Evolutionary conservation across 2,329 filamentous ascomycete species (phyloP).

Genomic region (Mariannaea sp.): DNA sequence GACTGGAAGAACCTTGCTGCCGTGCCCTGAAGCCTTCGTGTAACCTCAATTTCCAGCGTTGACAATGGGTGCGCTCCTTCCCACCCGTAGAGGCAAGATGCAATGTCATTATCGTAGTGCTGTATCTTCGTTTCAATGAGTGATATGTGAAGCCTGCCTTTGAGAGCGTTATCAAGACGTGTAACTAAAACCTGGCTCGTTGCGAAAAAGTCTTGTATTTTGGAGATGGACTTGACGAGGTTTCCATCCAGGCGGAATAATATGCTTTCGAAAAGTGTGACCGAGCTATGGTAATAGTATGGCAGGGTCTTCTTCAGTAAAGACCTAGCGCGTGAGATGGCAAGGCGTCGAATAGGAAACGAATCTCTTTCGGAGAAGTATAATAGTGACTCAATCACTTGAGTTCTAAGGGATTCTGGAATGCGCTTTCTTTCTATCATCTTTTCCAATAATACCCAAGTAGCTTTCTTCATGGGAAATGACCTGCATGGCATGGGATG

Average conservation of each 20-base stretch:
- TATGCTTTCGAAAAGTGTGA: conserved; percentile 41
- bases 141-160: conserved; percentile 42
- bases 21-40: conserved; percentile 40
- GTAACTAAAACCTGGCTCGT: conserved; percentile 23
- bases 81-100: conserved; percentile 41
- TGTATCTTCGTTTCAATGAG: conserved; percentile 44
- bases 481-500: conserved; percentile 24
- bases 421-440: conserved; percentile 24
- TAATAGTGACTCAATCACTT: conserved; percentile 37
- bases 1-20: conserved; percentile 42
- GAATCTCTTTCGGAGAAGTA: conserved; percentile 42
- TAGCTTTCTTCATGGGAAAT: conserved; percentile 28
- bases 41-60: conserved; percentile 42
- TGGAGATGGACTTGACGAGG: conserved; percentile 33
- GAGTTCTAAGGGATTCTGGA: conserved; percentile 13
- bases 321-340: conserved; percentile 32
- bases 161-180: conserved; percentile 37
- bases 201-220: conserved; percentile 34
- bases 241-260: conserved; percentile 37
- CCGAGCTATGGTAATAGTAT: conserved; percentile 40
- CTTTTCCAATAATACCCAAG: conserved; percentile 38
- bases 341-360: conserved; percentile 30
- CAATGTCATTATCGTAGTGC: conserved; percentile 38
- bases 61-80: conserved; percentile 38
- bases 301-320: conserved; percentile 39